Evolutionary conservation across 2,329 filamentous ascomycete species (phyloP), one percentile per base, ranked within the genome.

Genomic region (Tolypocladium album): DNA sequence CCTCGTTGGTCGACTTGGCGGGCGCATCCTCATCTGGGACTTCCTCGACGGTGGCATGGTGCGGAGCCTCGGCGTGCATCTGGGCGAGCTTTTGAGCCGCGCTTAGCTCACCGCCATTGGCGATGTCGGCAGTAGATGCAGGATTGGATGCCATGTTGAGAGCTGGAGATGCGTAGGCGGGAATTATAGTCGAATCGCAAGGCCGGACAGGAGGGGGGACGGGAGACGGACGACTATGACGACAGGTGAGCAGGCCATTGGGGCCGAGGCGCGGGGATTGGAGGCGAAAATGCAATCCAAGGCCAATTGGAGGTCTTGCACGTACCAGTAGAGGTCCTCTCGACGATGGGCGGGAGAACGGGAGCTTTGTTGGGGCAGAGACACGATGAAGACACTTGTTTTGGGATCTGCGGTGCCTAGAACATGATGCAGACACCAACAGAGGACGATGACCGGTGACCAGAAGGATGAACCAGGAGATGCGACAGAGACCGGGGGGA

Each of bases 21-120:
- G 74, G 74, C 64, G 90, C 83, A 50, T 95, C 90, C 73, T 95
- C 90, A 70, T 96, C 92, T 36, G 82, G 80, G 45, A 83, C 86
- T 56, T 96, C 91, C 74, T 96, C 92, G 65, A 96, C 82, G 31
- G 87, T 92, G 65, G 83, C 82, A 68, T 85, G 81, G 63, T 80
- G 81, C 53, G 79, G 75, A 62, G 73, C 71, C 66, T 81, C 75
- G 63, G 72, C 74, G 67, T 89, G 87, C 73, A 85, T 82, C 70
- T 86, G 79, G 69, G 85, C 79, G 63, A 89, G 82, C 76, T 81
- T 82, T 74, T 88, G 83, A 52, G 82, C 82, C 61, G 79, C 79
- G 61, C 82, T 83, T 61, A 78, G 74, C 71, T 81, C 78, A 55
- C 66, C 66, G 63, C 69, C 68, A 65, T 67, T 67, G 64, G 69